A percentile compares a stretch with the other conserved stretches of the same genome.
These are phyloP conservation scores for Pestalotiopsis sp. DNA, from an alignment of 2,329 filamentous ascomycete genomes.

Conservation along the genomic window DNA sequence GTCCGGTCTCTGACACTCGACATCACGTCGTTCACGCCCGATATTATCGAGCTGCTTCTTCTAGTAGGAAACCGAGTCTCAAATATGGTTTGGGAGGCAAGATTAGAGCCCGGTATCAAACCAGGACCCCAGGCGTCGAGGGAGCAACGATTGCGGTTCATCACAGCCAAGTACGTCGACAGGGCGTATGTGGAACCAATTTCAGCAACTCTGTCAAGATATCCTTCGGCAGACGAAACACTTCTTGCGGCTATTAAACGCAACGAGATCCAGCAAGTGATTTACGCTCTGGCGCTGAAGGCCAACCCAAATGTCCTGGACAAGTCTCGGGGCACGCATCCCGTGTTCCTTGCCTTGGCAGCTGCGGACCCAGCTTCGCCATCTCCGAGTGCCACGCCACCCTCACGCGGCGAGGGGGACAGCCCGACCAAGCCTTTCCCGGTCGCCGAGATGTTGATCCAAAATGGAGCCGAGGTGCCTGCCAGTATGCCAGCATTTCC, in stretches of 20 bases:
- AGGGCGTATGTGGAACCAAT: slow-evolving; percentile 79
- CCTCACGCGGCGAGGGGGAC: slow-evolving; percentile 43
- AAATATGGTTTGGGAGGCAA: slow-evolving; percentile 96
- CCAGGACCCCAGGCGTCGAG: slow-evolving; percentile 77
- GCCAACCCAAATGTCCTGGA: slow-evolving; percentile 89
- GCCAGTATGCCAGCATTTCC: slow-evolving; percentile 77
- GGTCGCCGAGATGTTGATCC: slow-evolving; percentile 85
- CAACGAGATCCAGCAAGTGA: slow-evolving; percentile 91
- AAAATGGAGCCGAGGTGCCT: slow-evolving; percentile 92
- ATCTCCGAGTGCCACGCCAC: slow-evolving; percentile 44
- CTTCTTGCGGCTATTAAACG: slow-evolving; percentile 92
- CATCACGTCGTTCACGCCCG: slow-evolving; percentile 92
- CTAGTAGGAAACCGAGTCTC: slow-evolving; percentile 92
- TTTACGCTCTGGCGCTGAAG: slow-evolving; percentile 84
- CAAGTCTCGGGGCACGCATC: slow-evolving; percentile 84
- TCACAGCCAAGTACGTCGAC: slow-evolving; percentile 93
- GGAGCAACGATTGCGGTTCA: slow-evolving; percentile 91
- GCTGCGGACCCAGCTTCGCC: slow-evolving; percentile 90
- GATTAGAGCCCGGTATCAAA: slow-evolving; percentile 73
- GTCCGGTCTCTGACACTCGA: slow-evolving; percentile 93
- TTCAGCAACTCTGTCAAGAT: slow-evolving; percentile 74
- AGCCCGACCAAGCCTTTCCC: slow-evolving; percentile 73
- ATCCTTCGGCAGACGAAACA: slow-evolving; percentile 81
- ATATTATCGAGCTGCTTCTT: slow-evolving; percentile 92
- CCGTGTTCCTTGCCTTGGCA: slow-evolving; percentile 87